These are phyloP conservation scores for Pseudognaphalium luteoalbum DNA, from an alignment of 129 eudicot genomes.

Conservation along the genomic window DNA sequence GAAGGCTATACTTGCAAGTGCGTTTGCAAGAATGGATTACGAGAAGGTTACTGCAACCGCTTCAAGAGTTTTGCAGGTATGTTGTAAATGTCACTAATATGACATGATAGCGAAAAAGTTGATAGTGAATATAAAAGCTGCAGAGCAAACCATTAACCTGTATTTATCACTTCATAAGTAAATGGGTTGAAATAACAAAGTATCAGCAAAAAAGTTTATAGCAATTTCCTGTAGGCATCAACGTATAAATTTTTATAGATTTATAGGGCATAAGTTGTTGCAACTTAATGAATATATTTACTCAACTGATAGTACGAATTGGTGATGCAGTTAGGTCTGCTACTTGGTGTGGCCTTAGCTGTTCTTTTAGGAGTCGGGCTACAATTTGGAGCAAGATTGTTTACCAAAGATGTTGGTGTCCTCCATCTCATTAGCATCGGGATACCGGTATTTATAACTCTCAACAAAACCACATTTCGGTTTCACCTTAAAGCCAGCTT, in stretches of 20 bases:
- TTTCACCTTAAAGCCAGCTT: background rate
- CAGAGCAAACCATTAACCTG: background rate
- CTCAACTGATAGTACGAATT: constrained; percentile 2
- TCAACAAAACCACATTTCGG: background rate
- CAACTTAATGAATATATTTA: background rate
- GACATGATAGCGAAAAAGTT: background rate
- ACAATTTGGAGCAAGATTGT: constrained; percentile 62
- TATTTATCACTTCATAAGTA: background rate
- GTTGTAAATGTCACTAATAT: background rate
- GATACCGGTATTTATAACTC: constrained; percentile 61
- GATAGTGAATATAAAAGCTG: no score
- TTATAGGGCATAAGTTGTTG: no score
- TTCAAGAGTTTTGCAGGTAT: constrained; percentile 68
- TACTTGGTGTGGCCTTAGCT: constrained; percentile 63
- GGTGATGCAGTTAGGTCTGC: constrained; percentile 61
- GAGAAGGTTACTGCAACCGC: constrained; percentile 59
- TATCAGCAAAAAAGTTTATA: no score
- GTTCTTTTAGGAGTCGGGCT: constrained; percentile 67
- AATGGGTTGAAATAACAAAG: background rate
- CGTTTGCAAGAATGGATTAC: constrained; percentile 63
- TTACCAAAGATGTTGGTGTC: constrained; percentile 64
- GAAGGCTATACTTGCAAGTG: constrained; percentile 80
- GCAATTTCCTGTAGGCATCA: background rate
- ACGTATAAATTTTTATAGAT: background rate
- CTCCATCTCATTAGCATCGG: constrained; percentile 71